Evolutionary conservation across 306 rosid genomes (phyloP), one percentile per base, ranked within the genome.

Genomic region (Coriaria nepalensis): DNA sequence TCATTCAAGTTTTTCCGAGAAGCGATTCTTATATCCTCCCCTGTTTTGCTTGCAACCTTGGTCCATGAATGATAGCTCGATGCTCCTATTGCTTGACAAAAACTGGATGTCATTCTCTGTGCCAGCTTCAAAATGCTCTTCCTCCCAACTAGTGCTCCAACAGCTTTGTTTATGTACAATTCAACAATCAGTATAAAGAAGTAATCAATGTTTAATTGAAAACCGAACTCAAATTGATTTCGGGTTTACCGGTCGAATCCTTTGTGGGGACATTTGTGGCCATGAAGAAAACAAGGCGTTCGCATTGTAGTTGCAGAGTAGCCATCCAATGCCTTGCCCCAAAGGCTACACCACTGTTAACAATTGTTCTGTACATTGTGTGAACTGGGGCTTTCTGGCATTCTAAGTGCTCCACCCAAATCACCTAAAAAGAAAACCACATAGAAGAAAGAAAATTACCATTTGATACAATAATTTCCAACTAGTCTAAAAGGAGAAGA

Each of bases 191-290:
- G 47, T 20, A 61, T 40, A 34, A 46, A 9, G 42, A 42, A 50
- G 41, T 32, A 38, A 38, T 10, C 29, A 39, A 51, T 8, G 37
- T 9, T 9, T 14, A 4, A 8, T 7, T 35, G 5, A 37, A 43
- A 20, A 10, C 14, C 10, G 38, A 50, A 50, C 33, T 61, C 51
- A 43, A 68, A 54, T 71, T 9, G 4, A 40, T 6, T 35, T 13
- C 13, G 41, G 42, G 35, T 52, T 39, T 57, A 78, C 78, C 78
- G 11, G 68, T 65, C 62, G 98, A 92, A 49, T 85, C 96, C 74
- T 92, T 92, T 83, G 71, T 85, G 14, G 98, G 98, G 54, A 92
- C 93, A 58, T 92, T 92, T 61, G 98, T 92, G 52, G 98, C 98
- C 98, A 92, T 85, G 75, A 59, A 71, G 69, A 74, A 71, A 38